Evolutionary conservation across 2,329 filamentous ascomycete genomes (phyloP).

Genomic region (Aspergillus nomiae): DNA sequence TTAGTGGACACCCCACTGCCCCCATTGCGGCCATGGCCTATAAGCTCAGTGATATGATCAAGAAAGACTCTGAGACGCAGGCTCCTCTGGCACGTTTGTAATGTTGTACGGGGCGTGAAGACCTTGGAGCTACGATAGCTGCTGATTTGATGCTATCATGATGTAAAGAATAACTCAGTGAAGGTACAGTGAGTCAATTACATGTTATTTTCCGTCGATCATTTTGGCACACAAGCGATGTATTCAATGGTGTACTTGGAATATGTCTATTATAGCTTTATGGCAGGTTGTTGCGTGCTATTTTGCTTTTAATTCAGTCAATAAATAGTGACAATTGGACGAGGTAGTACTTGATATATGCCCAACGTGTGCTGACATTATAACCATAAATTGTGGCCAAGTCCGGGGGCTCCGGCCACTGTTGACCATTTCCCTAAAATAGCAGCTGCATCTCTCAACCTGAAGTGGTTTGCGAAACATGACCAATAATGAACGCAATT

Average conservation of each 20-base stretch:
- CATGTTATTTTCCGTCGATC: too few species aligned
- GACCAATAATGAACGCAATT: neutral
- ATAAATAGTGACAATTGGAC: too few species aligned
- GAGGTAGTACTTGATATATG: too few species aligned
- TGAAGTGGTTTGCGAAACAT: neutral
- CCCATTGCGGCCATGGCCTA: conserved; percentile 23
- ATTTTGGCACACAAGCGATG: too few species aligned
- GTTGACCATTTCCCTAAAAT: neutral
- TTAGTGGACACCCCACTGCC: conserved; percentile 23
- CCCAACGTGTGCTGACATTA: neutral
- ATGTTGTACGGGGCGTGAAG: neutral
- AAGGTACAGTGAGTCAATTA: too few species aligned
- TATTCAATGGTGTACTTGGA: too few species aligned
- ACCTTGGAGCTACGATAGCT: too few species aligned
- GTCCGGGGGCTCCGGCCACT: neutral
- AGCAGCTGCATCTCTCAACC: neutral
- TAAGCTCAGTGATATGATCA: conserved; percentile 21
- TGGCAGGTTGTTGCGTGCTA: too few species aligned
- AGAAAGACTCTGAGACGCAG: neutral
- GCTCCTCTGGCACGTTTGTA: neutral
- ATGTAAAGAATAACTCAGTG: too few species aligned
- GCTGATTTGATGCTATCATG: too few species aligned
- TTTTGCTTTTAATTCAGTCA: too few species aligned
- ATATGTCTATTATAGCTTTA: accelerated
- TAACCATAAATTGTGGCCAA: neutral